phyloP scores from a whole-genome alignment of 768 basidiomycete genomes.

The Sistotremastrum niveocremeum region DNA sequence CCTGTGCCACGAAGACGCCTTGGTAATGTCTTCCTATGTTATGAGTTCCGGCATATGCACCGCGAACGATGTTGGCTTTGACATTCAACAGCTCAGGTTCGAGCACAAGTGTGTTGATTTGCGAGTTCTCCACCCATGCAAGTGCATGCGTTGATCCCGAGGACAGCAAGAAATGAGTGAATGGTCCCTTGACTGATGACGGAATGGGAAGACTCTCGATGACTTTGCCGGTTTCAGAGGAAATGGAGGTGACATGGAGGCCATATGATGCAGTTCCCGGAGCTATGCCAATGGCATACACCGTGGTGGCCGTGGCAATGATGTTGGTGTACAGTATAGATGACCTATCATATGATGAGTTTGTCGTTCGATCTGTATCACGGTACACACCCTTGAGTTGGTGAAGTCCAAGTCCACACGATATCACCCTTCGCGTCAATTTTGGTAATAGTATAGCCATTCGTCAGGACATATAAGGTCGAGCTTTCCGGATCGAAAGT shows the following conservation, averaged over 20 bases:
- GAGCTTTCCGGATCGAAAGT: slow-evolving; percentile 19
- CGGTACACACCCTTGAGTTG: slow-evolving; percentile 46
- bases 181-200: slow-evolving; percentile 17
- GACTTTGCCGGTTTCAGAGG: slow-evolving; percentile 37
- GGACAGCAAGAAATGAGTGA: slow-evolving; percentile 20
- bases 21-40: slow-evolving; percentile 45
- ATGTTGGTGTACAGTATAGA: slow-evolving; percentile 53
- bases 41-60: slow-evolving; percentile 35
- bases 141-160: slow-evolving; percentile 19
- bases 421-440: slow-evolving; percentile 41
- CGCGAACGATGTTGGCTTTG: slow-evolving; percentile 27
- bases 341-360: slow-evolving; percentile 28
- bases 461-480: slow-evolving; percentile 39
- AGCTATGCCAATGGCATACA: slow-evolving; percentile 46
- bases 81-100: slow-evolving; percentile 31
- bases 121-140: slow-evolving; percentile 36
- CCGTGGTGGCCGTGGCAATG: slow-evolving; percentile 31
- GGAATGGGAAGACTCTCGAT: slow-evolving; percentile 38
- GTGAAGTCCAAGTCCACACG: slow-evolving; percentile 61
- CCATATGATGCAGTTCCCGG: slow-evolving; percentile 43
- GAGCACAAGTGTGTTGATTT: slow-evolving; percentile 37
- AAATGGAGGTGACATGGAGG: slow-evolving; percentile 52
- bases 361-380: not conserved
- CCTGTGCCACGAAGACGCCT: slow-evolving; percentile 50
- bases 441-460: slow-evolving; percentile 43